Evolutionary conservation across 1,284 basidiomycete genomes (phyloP).

Genomic region (Sporisorium graminicola): DNA sequence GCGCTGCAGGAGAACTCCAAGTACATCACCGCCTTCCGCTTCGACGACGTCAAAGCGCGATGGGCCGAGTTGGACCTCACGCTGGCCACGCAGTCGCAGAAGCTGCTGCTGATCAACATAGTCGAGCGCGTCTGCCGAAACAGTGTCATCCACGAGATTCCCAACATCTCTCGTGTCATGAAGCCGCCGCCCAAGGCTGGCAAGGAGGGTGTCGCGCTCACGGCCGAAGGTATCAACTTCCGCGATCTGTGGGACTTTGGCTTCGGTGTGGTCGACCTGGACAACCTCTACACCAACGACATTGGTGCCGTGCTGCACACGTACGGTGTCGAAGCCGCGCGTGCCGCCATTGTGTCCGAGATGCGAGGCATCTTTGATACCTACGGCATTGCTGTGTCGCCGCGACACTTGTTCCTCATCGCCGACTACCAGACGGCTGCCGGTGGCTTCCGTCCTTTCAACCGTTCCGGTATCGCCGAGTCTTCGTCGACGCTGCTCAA

Average conservation of each 20-base stretch:
- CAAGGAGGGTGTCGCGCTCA: conserved; percentile 52
- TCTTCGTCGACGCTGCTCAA: conserved; percentile 94
- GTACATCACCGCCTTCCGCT: conserved; percentile 78
- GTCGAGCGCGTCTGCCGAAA: conserved; percentile 66
- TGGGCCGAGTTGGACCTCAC: conserved; percentile 68
- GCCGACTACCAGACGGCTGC: conserved; percentile 99
- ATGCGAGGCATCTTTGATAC: conserved; percentile 90
- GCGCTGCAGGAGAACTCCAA: conserved; percentile 73
- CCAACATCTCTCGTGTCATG: conserved; percentile 62
- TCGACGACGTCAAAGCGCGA: conserved; percentile 75
- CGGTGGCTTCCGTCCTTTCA: conserved; percentile 97
- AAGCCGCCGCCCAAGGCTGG: conserved; percentile 62
- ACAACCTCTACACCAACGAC: conserved; percentile 92
- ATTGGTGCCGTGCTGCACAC: conserved; percentile 91
- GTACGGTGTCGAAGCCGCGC: conserved; percentile 75
- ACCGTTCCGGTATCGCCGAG: conserved; percentile 90
- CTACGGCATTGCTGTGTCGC: conserved; percentile 96
- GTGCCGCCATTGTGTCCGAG: conserved; percentile 75
- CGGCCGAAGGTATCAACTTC: conserved; percentile 76
- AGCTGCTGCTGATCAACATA: conserved; percentile 68
- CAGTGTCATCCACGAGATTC: conserved; percentile 67
- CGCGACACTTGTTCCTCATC: conserved; percentile 93
- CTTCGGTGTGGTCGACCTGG: conserved; percentile 82
- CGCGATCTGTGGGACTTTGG: conserved; percentile 90
- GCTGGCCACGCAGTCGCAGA: conserved; percentile 60